Conservation (phyloP, 176 grass and related monocot species). For the Carex littledalei region DNA sequence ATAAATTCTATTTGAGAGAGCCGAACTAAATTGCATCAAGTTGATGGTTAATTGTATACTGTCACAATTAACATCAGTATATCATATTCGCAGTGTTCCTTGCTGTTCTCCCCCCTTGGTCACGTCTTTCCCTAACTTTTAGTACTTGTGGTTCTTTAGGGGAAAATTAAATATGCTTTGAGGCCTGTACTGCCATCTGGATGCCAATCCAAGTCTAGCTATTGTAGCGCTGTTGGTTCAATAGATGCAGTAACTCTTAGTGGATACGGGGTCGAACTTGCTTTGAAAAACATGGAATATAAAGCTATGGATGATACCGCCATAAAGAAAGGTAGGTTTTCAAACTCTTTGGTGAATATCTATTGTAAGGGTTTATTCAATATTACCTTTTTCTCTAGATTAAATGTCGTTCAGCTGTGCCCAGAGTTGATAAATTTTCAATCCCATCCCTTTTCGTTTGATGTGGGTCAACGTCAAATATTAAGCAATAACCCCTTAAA, state of each 20-base stretch:
- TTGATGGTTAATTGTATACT: background rate
- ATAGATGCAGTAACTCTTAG: slow-evolving; percentile 84
- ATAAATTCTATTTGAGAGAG: background rate
- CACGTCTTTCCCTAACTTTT: slow-evolving; percentile 11
- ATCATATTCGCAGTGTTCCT: background rate
- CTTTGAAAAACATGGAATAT: slow-evolving; percentile 99
- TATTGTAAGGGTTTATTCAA: background rate
- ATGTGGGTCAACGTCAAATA: background rate
- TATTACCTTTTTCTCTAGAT: background rate
- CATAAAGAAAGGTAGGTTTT: slow-evolving; percentile 72
- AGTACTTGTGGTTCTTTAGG: slow-evolving; percentile 38
- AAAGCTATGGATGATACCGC: slow-evolving; percentile 95
- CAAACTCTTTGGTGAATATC: background rate
- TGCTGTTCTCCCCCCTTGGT: background rate
- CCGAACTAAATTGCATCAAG: background rate
- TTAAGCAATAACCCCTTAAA: background rate
- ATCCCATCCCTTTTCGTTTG: background rate
- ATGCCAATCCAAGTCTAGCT: slow-evolving; percentile 64
- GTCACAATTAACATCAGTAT: background rate
- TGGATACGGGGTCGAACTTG: slow-evolving; percentile 97
- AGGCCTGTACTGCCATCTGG: slow-evolving; percentile 76
- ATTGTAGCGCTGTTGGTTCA: slow-evolving; percentile 79
- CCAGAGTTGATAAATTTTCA: background rate
- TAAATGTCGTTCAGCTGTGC: background rate
- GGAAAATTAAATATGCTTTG: slow-evolving; percentile 78